Percentiles rank a stretch among this genome's conserved stretches.
phyloP scores from a whole-genome alignment of 169 alveolate genomes.

The Eimeria maxima region DNA sequence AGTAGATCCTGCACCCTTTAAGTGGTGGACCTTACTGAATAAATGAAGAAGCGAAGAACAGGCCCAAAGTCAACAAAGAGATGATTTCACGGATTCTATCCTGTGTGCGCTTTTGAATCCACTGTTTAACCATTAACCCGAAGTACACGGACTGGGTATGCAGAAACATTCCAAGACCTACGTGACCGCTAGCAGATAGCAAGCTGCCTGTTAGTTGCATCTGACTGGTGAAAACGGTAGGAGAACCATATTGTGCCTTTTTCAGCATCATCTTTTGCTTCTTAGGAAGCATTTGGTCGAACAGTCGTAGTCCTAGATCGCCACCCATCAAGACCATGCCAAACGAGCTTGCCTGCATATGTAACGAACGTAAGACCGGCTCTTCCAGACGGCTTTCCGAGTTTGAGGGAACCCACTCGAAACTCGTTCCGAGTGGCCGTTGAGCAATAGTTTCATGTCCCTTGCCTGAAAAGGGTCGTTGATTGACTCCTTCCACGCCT shows the following conservation, averaged over 20 bases:
- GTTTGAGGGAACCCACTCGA: not conserved
- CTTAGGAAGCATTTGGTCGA: constrained; percentile 66
- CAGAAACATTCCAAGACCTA: constrained; percentile 65
- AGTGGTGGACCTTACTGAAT: constrained; percentile 48
- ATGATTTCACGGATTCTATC: constrained; percentile 72
- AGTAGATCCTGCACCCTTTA: not conserved
- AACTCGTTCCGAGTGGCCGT: not conserved
- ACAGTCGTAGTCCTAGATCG: constrained; percentile 66
- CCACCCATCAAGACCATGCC: constrained; percentile 69
- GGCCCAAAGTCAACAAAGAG: constrained; percentile 69
- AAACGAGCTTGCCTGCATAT: constrained; percentile 69
- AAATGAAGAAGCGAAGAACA: constrained; percentile 63
- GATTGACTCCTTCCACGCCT: constrained; percentile 38
- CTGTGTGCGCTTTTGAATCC: constrained; percentile 39
- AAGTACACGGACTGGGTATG: constrained; percentile 77
- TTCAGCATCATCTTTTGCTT: constrained; percentile 56
- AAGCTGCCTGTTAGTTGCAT: constrained; percentile 73
- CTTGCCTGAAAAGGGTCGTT: constrained; percentile 65
- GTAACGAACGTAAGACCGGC: not conserved
- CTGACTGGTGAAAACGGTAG: constrained; percentile 77
- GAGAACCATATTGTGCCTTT: constrained; percentile 69
- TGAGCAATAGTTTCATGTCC: not conserved
- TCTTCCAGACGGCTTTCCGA: not conserved
- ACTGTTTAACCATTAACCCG: constrained; percentile 50
- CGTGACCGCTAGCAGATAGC: constrained; percentile 64